Evolutionary conservation across 1,284 basidiomycete species (phyloP).

Genomic region (Austropuccinia psidii): DNA sequence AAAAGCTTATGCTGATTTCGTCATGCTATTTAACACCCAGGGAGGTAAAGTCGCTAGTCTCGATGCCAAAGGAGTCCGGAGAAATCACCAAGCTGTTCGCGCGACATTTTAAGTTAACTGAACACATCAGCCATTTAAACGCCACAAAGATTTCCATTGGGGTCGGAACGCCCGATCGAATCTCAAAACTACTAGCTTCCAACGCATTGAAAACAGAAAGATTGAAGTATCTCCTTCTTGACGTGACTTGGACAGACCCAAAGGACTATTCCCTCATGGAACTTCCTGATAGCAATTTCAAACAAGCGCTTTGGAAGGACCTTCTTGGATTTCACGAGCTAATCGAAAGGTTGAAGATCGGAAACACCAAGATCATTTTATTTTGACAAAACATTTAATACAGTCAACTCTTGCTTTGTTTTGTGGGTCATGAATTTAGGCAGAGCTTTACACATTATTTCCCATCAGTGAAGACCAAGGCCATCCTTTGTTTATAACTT

Average conservation of each 20-base stretch:
- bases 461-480: too few species aligned
- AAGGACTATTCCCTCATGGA: conserved; percentile 17
- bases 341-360: not conserved
- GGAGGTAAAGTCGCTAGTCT: conserved; percentile 2
- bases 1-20: not conserved
- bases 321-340: conserved; percentile 12
- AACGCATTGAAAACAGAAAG: conserved; percentile 17
- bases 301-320: conserved; percentile 9
- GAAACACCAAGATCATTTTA: conserved; percentile 15
- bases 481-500: too few species aligned
- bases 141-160: not conserved
- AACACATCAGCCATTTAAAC: conserved; percentile 2
- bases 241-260: conserved; percentile 19
- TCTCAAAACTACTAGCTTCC: conserved; percentile 2
- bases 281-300: conserved; percentile 1
- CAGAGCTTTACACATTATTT: too few species aligned
- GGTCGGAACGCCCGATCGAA: conserved; percentile 21
- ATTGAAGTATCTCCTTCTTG: conserved; percentile 10
- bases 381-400: too few species aligned
- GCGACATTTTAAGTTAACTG: conserved; percentile 23
- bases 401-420: too few species aligned
- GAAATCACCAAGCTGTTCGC: conserved; percentile 30
- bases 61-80: not conserved
- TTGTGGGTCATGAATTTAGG: too few species aligned
- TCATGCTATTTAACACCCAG: not conserved